Conservation (phyloP, 129 eudicot species). For the Scalesia atractyloides region DNA sequence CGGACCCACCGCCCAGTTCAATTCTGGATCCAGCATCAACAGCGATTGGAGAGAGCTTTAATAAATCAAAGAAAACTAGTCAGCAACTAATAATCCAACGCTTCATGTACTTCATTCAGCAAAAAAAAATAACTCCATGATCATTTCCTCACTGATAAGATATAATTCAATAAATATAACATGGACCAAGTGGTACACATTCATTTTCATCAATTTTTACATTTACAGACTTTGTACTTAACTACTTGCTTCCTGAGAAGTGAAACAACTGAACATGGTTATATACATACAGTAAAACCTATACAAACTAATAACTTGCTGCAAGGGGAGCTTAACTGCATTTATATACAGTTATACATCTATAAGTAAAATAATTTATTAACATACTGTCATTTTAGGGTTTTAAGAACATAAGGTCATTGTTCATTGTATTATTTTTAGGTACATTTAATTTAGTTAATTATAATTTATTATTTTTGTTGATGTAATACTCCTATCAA, state of each 20-base stretch:
- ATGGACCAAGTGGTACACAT: neutral
- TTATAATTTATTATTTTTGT: neutral
- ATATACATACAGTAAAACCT: neutral
- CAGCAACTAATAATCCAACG: neutral
- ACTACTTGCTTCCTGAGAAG: too few relatives aligned
- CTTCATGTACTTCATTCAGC: neutral
- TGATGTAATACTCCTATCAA: neutral
- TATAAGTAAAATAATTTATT: neutral
- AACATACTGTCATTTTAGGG: neutral
- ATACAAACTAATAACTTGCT: neutral
- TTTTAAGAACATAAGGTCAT: neutral
- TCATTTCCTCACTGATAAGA: neutral
- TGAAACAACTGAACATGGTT: too few relatives aligned
- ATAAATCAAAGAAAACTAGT: constrained; percentile 8
- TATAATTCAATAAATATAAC: neutral
- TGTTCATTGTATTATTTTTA: neutral
- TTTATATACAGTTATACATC: neutral
- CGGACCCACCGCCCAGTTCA: constrained; percentile 47
- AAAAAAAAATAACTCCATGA: constrained; percentile 1
- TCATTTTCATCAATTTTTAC: too few relatives aligned
- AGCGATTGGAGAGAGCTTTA: constrained; percentile 75
- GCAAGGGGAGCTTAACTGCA: neutral
- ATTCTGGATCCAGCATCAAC: constrained; percentile 57
- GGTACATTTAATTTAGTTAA: neutral
- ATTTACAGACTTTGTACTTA: too few relatives aligned